Conservation (phyloP, 2,329 filamentous ascomycete genomes). For the Aspergillus fischeri region DNA sequence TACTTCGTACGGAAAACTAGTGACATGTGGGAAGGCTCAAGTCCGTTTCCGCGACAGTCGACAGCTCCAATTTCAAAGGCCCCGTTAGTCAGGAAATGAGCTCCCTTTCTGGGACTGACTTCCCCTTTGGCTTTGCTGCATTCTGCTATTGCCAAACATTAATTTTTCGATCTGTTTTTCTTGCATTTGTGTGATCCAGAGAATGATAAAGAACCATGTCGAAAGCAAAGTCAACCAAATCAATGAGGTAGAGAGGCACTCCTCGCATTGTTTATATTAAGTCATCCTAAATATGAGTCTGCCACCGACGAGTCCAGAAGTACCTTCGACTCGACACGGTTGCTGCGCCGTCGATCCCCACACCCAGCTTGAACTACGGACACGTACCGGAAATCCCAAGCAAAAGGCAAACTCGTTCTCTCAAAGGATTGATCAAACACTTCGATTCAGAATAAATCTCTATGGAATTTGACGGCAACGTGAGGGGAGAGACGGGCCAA, state of each 20-base stretch:
- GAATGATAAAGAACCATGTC: not conserved
- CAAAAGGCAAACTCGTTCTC: constrained; percentile 4
- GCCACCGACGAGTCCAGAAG: not conserved
- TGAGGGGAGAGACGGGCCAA: not conserved
- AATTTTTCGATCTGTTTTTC: not conserved
- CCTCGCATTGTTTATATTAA: not conserved
- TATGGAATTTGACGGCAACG: not conserved
- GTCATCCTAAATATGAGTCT: not conserved
- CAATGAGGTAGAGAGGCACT: not conserved
- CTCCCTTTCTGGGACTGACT: not conserved
- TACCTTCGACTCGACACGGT: constrained; percentile 10
- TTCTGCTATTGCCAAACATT: not conserved
- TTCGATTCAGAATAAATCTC: not conserved
- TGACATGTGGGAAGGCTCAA: not conserved
- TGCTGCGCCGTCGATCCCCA: constrained; percentile 27
- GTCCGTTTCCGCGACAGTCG: constrained; percentile 6
- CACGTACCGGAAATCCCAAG: constrained; percentile 4
- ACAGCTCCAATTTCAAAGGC: constrained; percentile 5
- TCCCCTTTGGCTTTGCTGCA: not conserved
- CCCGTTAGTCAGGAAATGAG: not conserved
- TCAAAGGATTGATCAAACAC: not conserved
- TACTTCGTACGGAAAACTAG: not conserved
- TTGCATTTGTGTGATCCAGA: not conserved
- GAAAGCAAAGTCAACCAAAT: not conserved
- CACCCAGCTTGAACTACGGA: not conserved